These are phyloP conservation scores for Alternaria atra DNA, from an alignment of 2,329 filamentous ascomycete genomes.

Conservation along the genomic window DNA sequence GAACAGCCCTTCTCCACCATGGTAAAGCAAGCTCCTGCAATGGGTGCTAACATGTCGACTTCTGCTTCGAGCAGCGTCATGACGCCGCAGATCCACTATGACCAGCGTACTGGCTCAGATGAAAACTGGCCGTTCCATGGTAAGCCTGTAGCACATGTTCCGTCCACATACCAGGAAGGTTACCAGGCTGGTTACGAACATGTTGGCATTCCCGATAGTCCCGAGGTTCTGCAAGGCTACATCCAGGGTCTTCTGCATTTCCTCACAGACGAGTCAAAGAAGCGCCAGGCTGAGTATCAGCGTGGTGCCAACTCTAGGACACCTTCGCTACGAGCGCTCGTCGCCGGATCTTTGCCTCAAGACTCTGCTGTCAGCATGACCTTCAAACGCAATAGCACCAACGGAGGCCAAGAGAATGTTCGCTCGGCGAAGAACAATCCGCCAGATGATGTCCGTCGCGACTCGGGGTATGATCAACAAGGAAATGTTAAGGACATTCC, in stretches of 20 bases:
- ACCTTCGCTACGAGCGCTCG: slow-evolving; percentile 39
- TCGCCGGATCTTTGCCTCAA: slow-evolving; percentile 34
- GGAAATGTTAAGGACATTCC: slow-evolving; percentile 18
- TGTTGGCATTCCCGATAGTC: slow-evolving; percentile 41
- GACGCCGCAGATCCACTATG: slow-evolving; percentile 19
- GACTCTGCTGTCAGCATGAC: slow-evolving; percentile 43
- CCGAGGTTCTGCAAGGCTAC: slow-evolving; percentile 47
- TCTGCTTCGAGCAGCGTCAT: slow-evolving; percentile 24
- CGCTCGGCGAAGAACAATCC: slow-evolving; percentile 24
- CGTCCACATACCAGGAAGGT: slow-evolving; percentile 50
- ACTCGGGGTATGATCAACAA: slow-evolving; percentile 26
- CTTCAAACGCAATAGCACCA: slow-evolving; percentile 28
- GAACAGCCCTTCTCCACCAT: slow-evolving; percentile 10
- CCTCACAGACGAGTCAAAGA: slow-evolving; percentile 39
- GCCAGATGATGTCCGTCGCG: slow-evolving; percentile 18
- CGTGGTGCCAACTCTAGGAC: slow-evolving; percentile 23
- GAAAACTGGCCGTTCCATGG: slow-evolving; percentile 34
- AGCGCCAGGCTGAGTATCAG: slow-evolving; percentile 22
- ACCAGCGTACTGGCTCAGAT: slow-evolving; percentile 30
- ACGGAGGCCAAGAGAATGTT: slow-evolving; percentile 38
- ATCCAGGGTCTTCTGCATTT: slow-evolving; percentile 44
- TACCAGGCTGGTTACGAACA: slow-evolving; percentile 51
- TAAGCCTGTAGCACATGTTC: slow-evolving; percentile 32
- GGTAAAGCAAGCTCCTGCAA: slow-evolving; percentile 17
- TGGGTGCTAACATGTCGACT: slow-evolving; percentile 9